phyloP scores from a whole-genome alignment of 805 yeast species.

The Tetrapisispora phaffii region DNA sequence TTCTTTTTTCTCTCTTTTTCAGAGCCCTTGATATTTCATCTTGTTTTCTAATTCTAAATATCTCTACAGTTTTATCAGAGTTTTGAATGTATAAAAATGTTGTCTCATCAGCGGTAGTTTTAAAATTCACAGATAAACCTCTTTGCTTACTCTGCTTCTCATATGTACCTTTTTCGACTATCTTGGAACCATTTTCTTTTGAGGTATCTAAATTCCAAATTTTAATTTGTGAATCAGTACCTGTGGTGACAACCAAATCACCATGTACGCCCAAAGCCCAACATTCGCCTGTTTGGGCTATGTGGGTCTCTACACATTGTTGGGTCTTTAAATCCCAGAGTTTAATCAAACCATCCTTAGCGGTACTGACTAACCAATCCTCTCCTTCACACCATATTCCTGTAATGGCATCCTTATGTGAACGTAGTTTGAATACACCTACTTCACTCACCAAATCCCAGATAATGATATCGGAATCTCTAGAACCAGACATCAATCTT shows the following conservation, averaged over 20 bases:
- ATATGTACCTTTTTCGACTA: conserved; percentile 53
- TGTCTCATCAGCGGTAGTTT: conserved; percentile 16
- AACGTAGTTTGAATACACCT: conserved; percentile 76
- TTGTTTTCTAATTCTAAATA: conserved; percentile 63
- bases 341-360: conserved; percentile 86
- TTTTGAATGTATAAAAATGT: conserved; percentile 60
- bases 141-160: conserved; percentile 72
- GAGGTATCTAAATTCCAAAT: conserved; percentile 66
- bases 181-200: conserved; percentile 37
- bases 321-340: conserved; percentile 87
- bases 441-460: conserved; percentile 95
- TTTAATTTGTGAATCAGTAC: conserved; percentile 72
- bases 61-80: conserved; percentile 68
- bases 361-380: conserved; percentile 66
- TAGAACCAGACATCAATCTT: conserved; percentile 73
- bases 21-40: conserved; percentile 75
- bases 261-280: conserved; percentile 62
- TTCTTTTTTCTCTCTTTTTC: conserved; percentile 65
- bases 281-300: conserved; percentile 88
- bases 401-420: conserved; percentile 84
- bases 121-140: conserved; percentile 51
- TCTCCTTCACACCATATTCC: conserved; percentile 54
- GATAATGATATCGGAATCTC: conserved; percentile 71
- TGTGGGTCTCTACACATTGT: conserved; percentile 89
- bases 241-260: conserved; percentile 53